Percentiles rank a stretch among this genome's conserved stretches.
phyloP scores from a whole-genome alignment of 768 basidiomycete genomes.

The Mycena epipterygia region DNA sequence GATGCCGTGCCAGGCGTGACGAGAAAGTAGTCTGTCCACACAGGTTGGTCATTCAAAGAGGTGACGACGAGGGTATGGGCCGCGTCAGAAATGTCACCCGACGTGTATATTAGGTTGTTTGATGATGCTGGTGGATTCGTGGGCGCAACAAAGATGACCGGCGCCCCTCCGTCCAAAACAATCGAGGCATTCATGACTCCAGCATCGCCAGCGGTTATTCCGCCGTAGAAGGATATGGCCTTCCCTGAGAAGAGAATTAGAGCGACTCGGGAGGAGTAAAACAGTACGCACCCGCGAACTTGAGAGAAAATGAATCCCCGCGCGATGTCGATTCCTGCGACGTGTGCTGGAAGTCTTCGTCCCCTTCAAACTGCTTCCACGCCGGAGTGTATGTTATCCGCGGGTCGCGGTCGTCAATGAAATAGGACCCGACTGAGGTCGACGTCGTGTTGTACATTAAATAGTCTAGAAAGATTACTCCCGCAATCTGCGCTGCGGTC shows the following conservation, averaged over 20 bases:
- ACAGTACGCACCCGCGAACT: slow-evolving; percentile 14
- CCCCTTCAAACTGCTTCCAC: background rate
- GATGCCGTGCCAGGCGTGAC: background rate
- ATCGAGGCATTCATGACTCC: slow-evolving; percentile 5
- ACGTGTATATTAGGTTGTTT: slow-evolving; percentile 21
- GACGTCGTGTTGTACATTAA: slow-evolving; percentile 15
- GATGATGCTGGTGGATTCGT: background rate
- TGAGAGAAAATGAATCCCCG: background rate
- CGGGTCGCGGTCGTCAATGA: slow-evolving; percentile 10
- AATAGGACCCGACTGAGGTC: background rate
- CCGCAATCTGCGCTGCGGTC: background rate
- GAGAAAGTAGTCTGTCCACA: slow-evolving; percentile 21
- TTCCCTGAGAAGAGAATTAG: background rate
- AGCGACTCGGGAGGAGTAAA: too few species aligned
- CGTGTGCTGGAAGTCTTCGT: slow-evolving; percentile 13
- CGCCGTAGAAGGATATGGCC: slow-evolving; percentile 13
- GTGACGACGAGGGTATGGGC: slow-evolving; percentile 19
- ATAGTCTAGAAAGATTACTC: slow-evolving; percentile 17
- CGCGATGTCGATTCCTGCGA: background rate
- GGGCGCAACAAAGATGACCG: background rate
- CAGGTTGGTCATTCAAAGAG: background rate
- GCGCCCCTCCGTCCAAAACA: slow-evolving; percentile 1
- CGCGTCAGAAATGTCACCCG: background rate
- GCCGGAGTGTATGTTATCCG: background rate
- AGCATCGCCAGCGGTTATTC: background rate